Evolutionary conservation across 768 basidiomycete species (phyloP), one percentile per base, ranked within the genome.

Genomic region (Sarcomyxa edulis): DNA sequence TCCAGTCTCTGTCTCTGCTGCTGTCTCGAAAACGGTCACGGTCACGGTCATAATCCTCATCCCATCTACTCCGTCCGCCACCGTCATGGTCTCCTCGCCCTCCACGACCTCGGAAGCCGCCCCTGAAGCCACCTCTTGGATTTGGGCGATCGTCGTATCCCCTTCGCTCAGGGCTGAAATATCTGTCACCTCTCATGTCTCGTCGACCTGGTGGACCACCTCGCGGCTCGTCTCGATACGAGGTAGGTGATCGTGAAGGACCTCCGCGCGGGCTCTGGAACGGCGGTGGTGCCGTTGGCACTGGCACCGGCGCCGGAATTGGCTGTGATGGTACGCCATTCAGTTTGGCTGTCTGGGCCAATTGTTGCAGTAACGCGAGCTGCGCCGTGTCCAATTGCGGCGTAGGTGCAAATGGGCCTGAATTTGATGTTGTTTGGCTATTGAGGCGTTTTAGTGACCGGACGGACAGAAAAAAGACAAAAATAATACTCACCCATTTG

Each of bases 321-420:
- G 56, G 48, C 35, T 55, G 56, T 41, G 51, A 47, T 37, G 52
- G 49, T 40, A 45, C 44, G 46, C 47, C 55, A 49, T 57, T 67
- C 27, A 57, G 55, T 44, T 62, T 69, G 44, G 81, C 74, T 50
- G 74, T 73, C 51, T 79, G 76, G 37, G 84, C 71, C 55, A 90
- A 71, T 55, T 87, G 86, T 54, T 88, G 85, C 51, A 92, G 65
- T 48, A 86, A 65, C 33, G 82, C 78, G 39, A 90, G 63, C 54
- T 84, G 83, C 44, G 68, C 61, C 36, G 72, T 59, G 45, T 76
- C 74, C 50, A 76, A 50, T 35, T 61, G 61, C 33, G 60, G 61
- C 40, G 55, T 55, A 28, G 61, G 45, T 37, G 56, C 36, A 21
- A 63, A 52, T 28, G 59, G 45, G n/a, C 53, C 50, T 5, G 59